Conservation (phyloP, 768 basidiomycete genomes). For the Dioszegia aurantiaca region DNA sequence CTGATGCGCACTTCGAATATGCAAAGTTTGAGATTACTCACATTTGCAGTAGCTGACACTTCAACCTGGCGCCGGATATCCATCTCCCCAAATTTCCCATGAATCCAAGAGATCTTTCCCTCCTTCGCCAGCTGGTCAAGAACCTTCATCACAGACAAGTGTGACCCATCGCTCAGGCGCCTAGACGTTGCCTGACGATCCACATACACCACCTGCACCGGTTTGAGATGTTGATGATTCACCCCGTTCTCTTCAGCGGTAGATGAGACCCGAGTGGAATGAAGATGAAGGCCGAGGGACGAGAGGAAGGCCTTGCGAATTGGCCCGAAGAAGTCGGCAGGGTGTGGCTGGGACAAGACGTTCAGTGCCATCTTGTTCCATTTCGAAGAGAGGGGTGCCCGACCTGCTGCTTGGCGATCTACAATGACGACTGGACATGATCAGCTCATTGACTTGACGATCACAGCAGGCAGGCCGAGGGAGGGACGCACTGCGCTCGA, state of each 20-base stretch:
- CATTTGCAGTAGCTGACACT: constrained; percentile 15
- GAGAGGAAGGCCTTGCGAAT: neutral
- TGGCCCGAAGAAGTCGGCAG: constrained; percentile 10
- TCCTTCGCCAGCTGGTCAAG: neutral
- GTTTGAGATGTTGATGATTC: too few species aligned
- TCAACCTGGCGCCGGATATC: constrained; percentile 3
- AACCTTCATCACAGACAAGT: constrained; percentile 4
- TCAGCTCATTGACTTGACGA: neutral
- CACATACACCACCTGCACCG: constrained; percentile 16
- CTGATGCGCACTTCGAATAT: neutral
- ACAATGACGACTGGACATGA: constrained; percentile 12
- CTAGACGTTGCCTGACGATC: constrained; percentile 18
- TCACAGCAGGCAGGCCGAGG: neutral
- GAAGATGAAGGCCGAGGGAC: neutral
- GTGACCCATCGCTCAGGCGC: constrained; percentile 8
- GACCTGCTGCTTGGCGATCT: constrained; percentile 10
- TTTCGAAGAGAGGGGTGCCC: constrained; percentile 5
- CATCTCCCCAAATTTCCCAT: constrained; percentile 16
- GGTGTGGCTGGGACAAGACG: constrained; percentile 11
- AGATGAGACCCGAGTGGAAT: neutral
- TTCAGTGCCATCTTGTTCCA: constrained; percentile 22
- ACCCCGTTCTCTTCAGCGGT: too few species aligned
- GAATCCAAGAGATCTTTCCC: constrained; percentile 2
- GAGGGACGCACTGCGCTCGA: neutral
- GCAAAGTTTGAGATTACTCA: neutral